Evolutionary conservation across 179 eudicot genomes (phyloP).

Genomic region (Drosera spatulata): DNA sequence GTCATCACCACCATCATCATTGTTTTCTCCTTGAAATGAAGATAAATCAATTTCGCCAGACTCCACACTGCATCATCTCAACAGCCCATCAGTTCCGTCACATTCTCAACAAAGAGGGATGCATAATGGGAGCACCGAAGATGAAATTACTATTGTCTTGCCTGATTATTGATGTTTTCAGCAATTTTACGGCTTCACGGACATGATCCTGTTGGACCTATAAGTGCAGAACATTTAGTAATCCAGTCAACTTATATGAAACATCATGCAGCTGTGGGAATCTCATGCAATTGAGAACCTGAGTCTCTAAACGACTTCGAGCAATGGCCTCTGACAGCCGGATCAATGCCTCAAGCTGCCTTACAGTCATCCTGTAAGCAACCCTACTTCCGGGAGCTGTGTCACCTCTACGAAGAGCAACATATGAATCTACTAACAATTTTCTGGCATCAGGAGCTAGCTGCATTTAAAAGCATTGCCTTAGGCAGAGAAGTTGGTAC

Average conservation of each 20-base stretch:
- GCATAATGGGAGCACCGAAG: no score
- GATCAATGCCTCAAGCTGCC: slow-evolving; percentile 93
- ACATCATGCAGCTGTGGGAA: not conserved
- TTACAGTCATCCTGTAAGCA: slow-evolving; percentile 98
- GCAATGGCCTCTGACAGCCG: slow-evolving; percentile 96
- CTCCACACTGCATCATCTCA: slow-evolving; percentile 75
- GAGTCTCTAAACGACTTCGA: slow-evolving; percentile 52
- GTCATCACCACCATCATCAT: slow-evolving; percentile 21
- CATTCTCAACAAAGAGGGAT: not conserved
- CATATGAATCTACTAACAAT: slow-evolving; percentile 82
- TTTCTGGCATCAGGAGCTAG: slow-evolving; percentile 66
- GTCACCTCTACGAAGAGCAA: slow-evolving; percentile 79
- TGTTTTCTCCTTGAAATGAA: slow-evolving; percentile 70
- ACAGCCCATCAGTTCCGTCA: no score
- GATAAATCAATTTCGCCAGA: slow-evolving; percentile 89
- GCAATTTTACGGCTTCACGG: slow-evolving; percentile 62
- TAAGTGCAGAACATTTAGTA: not conserved
- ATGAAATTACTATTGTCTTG: slow-evolving; percentile 7
- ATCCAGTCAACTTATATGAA: slow-evolving; percentile 1
- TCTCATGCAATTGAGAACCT: slow-evolving; percentile 28
- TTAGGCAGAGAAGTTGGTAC: not conserved
- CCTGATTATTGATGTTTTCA: slow-evolving; percentile 93
- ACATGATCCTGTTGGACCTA: slow-evolving; percentile 86
- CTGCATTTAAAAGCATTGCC: slow-evolving; percentile 27
- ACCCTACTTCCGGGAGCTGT: slow-evolving; percentile 88